Percentiles rank a stretch among this genome's conserved stretches.
These are phyloP conservation scores for Mucor racemosus DNA, from an alignment of 371 early-diverging fungal species.

Conservation along the genomic window DNA sequence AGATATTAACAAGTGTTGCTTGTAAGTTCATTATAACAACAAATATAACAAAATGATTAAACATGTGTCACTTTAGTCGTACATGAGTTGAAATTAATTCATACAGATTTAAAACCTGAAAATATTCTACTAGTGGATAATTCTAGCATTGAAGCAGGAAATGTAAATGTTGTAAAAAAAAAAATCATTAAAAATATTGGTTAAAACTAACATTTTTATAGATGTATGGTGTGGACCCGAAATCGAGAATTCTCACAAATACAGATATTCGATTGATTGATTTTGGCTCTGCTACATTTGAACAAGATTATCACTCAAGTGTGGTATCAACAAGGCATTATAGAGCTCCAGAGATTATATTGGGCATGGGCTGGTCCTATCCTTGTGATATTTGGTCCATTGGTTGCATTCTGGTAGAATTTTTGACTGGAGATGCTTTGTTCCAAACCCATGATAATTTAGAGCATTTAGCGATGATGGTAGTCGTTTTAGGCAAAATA, in stretches of 20 bases:
- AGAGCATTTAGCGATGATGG: slow-evolving; percentile 80
- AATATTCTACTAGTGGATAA: slow-evolving; percentile 72
- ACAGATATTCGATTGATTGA: slow-evolving; percentile 92
- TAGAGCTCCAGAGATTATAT: slow-evolving; percentile 96
- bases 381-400: slow-evolving; percentile 98
- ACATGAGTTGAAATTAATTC: slow-evolving; percentile 82
- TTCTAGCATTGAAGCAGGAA: slow-evolving; percentile 23
- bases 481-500: slow-evolving; percentile 60
- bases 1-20: slow-evolving; percentile 75
- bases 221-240: slow-evolving; percentile 22
- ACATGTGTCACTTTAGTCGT: too few species aligned
- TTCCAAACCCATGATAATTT: slow-evolving; percentile 93
- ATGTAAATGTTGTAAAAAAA: slow-evolving; percentile 15
- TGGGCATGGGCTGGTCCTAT: slow-evolving; percentile 91
- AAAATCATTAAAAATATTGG: too few species aligned
- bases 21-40: slow-evolving; percentile 58
- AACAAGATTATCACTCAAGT: slow-evolving; percentile 88
- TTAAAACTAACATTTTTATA: background rate
- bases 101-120: slow-evolving; percentile 96
- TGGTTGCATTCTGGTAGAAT: slow-evolving; percentile 95
- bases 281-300: slow-evolving; percentile 96
- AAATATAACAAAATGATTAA: too few species aligned
- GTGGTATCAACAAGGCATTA: slow-evolving; percentile 95
- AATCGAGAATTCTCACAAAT: slow-evolving; percentile 61
- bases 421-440: slow-evolving; percentile 92